Evolutionary conservation across 768 basidiomycete genomes (phyloP).

Genomic region (Dacryopinax primogenitus): DNA sequence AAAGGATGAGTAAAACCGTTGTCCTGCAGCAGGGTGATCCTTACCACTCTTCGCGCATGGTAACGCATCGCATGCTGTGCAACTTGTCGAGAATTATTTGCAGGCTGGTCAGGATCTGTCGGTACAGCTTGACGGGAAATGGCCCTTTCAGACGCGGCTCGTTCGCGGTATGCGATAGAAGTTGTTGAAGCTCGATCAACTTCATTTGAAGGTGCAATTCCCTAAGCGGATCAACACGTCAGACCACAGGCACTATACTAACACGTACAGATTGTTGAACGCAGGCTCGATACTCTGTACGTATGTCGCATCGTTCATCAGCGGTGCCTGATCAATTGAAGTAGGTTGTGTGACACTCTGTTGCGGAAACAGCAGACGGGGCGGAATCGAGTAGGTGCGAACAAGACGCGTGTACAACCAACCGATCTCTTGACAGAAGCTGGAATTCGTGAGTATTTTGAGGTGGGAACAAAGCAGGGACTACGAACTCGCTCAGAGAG

Average conservation of each 20-base stretch:
- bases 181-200: constrained; percentile 67
- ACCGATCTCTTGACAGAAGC: constrained; percentile 84
- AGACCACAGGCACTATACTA: not conserved
- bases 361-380: constrained; percentile 18
- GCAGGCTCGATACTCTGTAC: constrained; percentile 30
- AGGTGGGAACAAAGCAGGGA: not conserved
- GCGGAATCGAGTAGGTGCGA: constrained; percentile 65
- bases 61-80: constrained; percentile 96
- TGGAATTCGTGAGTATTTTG: constrained; percentile 24
- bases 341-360: not conserved
- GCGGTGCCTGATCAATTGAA: constrained; percentile 12
- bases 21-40: constrained; percentile 40
- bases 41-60: constrained; percentile 85
- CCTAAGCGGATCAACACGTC: constrained; percentile 35
- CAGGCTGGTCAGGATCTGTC: constrained; percentile 64
- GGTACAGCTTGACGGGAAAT: constrained; percentile 77
- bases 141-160: constrained; percentile 94
- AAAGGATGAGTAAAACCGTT: constrained; percentile 37
- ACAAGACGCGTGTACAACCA: constrained; percentile 92
- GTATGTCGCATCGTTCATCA: constrained; percentile 15
- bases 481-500: constrained; percentile 64
- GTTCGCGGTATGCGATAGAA: constrained; percentile 80
- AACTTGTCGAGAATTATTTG: constrained; percentile 78
- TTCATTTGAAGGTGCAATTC: constrained; percentile 89
- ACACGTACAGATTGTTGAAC: constrained; percentile 84